Base-by-base conservation (phyloP, 2,329 filamentous ascomycete genomes). In the Cercospora sp. region DNA sequence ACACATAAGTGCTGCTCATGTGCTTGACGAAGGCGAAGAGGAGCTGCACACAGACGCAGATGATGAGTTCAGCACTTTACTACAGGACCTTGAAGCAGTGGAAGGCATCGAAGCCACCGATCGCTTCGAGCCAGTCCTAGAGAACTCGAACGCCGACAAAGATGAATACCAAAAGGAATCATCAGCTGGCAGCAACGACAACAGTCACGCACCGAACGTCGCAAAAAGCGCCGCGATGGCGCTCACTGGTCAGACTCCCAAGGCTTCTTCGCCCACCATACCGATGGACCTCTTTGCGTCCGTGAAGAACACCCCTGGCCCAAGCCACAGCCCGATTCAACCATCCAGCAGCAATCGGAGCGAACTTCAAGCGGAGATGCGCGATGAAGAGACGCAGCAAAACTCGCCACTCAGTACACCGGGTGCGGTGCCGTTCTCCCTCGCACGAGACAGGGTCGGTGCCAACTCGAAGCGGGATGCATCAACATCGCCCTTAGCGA, bases 291-390 rank as follows among this genome's bases (percentile, higher is more conserved):
- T 26, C 26, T 53, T 21, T 24, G 21, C 58, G 16, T 12, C 53
- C 24, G 26, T 30, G n/a, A 34, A 24, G 30, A 16, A n/a, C 45
- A 34, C 45, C 13, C 58, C 16, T 10, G 59, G 18, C 3, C 8
- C 43, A 55, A 63, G 45, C 10, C 32, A 13, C 12, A 28, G 53
- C 12, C 51, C 63, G 32, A 10, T 57, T 18, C 63, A 30, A 1
- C 40, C 67, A 2, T 67, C 70, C 7, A 72, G 69, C 37, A 62
- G 67, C 58, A 63, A 66, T 18, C 63, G 58, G 10, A 64, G 65
- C n/a, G 40, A 65, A 28, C 32, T 72, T 32, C 69, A 72, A n/a
- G 70, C 65, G 5, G 70, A 72, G 43, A 72, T 72, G 70, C 69
- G 66, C 24, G 30, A 62, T n/a, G 69, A 69, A 45, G 69, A 71